Base-by-base conservation (phyloP, 139 green algal genomes). In the Spirogloea muscicola region DNA sequence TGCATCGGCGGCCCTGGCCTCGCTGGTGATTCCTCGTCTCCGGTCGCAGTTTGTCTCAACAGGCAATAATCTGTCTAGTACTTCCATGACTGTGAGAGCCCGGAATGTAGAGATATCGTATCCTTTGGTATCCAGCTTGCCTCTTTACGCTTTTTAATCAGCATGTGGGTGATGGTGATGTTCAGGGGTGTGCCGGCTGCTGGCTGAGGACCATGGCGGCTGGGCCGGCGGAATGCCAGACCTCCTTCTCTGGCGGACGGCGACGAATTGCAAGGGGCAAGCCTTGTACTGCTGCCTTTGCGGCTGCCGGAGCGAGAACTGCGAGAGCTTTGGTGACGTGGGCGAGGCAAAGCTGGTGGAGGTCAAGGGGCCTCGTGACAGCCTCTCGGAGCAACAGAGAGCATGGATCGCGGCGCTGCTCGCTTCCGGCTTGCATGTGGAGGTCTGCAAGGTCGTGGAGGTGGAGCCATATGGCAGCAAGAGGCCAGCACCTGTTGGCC, bases 201-300 rank as follows among this genome's bases (percentile, higher is more conserved):
- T 85, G 21, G 78, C 79, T 2, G 55, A 84, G 37, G 79, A 85
- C 41, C 61, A 85, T 55, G 36, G 3, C 31, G 34, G 5, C 2
- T 86, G 79, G 79, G 16, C 18, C 10, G 77, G 51, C 10, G 79
- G 79, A 37, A 85, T 85, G 79, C 79, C 79, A 0, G 79, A 85
- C 61, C 77, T 85, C 21, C 18, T 85, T 16, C 68, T 85, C 33
- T 85, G 79, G 79, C 46, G 63, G 5, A 58, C 5, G 25, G 40
- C 43, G 64, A 13, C 55, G 33, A 60, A 18, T 7, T 60, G 43
- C 43, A 51, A 25, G 43, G 10, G 55, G 33, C 13, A 64, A 64
- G 13, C 46, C 21, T 21, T 21, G 46, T 31, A 55, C 21, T 55
- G 21, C 46, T 31, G 46, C 21, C 21, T 21, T 10, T 41, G 31